phyloP scores from a whole-genome alignment of 2,329 filamentous ascomycete genomes.

The Pseudocercospora eumusae region DNA sequence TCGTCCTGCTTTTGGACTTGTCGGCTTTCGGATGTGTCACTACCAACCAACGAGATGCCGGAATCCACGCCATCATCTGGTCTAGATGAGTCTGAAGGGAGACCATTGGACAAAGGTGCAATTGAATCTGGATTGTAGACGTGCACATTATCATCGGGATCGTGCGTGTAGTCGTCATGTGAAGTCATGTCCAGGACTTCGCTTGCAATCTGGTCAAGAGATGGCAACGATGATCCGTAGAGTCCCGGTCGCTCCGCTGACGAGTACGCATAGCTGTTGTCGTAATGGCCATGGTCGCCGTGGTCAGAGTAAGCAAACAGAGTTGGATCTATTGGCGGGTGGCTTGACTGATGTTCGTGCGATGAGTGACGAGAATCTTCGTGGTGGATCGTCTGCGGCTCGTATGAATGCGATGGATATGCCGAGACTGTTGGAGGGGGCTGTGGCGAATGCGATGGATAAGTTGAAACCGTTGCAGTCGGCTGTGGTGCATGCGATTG shows the following conservation, averaged over 20 bases:
- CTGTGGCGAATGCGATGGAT: constrained; percentile 12
- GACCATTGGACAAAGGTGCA: constrained; percentile 18
- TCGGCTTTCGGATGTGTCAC: constrained; percentile 25
- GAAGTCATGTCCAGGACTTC: constrained; percentile 41
- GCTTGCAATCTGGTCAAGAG: constrained; percentile 41
- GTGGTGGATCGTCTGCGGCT: not conserved
- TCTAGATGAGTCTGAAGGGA: constrained; percentile 21
- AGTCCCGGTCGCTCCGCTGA: constrained; percentile 25
- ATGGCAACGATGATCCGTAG: constrained; percentile 32
- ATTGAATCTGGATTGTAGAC: constrained; percentile 26
- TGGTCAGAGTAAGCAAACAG: constrained; percentile 23
- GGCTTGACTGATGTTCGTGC: constrained; percentile 18
- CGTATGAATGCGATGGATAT: constrained; percentile 19
- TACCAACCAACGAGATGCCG: constrained; percentile 33
- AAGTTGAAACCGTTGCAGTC: constrained; percentile 7
- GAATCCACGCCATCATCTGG: constrained; percentile 37
- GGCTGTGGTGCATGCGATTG: constrained; percentile 15
- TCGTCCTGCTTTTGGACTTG: constrained; percentile 7
- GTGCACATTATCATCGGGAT: constrained; percentile 22
- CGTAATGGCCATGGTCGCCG: constrained; percentile 13
- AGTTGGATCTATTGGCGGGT: constrained; percentile 29
- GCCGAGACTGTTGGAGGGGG: constrained; percentile 9
- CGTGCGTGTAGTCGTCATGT: constrained; percentile 26
- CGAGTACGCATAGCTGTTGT: constrained; percentile 29
- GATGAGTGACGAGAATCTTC: constrained; percentile 18